Conservation (phyloP, 2,329 filamentous ascomycete species). For the Monilinia fructicola region DNA sequence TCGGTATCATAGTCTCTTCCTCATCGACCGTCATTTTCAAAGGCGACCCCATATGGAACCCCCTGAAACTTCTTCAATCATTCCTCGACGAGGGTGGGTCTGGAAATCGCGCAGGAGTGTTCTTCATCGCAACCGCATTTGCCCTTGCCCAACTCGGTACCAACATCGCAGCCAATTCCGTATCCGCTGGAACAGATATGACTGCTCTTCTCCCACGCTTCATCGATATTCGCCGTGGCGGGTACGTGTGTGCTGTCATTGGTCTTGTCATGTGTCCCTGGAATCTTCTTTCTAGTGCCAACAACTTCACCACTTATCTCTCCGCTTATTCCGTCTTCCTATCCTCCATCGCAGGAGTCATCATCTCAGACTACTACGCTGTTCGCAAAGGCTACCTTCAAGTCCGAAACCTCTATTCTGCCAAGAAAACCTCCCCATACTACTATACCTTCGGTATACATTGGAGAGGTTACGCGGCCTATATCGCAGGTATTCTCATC, state of each 20-base stretch:
- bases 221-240: conserved; percentile 81
- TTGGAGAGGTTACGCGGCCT: conserved; percentile 81
- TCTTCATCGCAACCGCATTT: conserved; percentile 69
- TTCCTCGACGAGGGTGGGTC: conserved; percentile 70
- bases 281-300: conserved; percentile 71
- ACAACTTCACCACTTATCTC: conserved; percentile 88
- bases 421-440: conserved; percentile 65
- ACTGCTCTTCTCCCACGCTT: conserved; percentile 76
- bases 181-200: conserved; percentile 75
- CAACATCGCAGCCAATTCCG: conserved; percentile 83
- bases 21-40: conserved; percentile 67
- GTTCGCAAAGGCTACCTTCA: conserved; percentile 81
- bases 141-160: conserved; percentile 80
- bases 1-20: conserved; percentile 76
- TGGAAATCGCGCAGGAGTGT: conserved; percentile 70
- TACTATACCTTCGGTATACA: conserved; percentile 72
- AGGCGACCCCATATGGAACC: conserved; percentile 68
- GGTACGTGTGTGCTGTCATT: conserved; percentile 78
- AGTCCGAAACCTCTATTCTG: conserved; percentile 76
- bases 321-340: conserved; percentile 92
- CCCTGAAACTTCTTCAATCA: conserved; percentile 62
- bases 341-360: conserved; percentile 91
- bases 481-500: conserved; percentile 79
- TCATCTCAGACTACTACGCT: conserved; percentile 83
- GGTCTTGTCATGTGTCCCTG: conserved; percentile 86